A percentile compares a stretch with the other conserved stretches of the same genome.
phyloP scores from a whole-genome alignment of 257 asterid species.

The Oldenlandia corymbosa region DNA sequence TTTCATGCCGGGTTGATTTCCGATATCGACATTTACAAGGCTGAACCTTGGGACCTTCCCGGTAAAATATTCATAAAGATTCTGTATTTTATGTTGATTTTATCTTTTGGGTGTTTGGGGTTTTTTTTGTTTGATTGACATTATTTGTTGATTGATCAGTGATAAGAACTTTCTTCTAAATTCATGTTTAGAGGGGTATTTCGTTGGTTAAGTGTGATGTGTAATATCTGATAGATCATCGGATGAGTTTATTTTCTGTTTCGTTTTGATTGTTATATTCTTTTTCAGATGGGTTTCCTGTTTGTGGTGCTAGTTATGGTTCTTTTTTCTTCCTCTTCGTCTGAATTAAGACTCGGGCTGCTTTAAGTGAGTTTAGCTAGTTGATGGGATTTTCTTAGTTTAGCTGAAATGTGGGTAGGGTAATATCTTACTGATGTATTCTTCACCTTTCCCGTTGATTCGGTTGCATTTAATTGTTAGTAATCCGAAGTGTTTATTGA shows the following conservation, averaged over 20 bases:
- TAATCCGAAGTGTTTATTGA: not conserved
- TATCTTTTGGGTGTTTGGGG: not conserved
- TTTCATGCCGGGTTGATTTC: slow-evolving; percentile 70
- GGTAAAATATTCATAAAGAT: slow-evolving; percentile 25
- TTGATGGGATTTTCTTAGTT: too few relatives aligned
- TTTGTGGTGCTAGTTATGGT: not conserved
- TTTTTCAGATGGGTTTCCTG: not conserved
- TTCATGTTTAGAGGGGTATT: not conserved
- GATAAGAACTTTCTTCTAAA: not conserved
- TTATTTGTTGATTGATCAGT: not conserved
- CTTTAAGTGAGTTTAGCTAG: too few relatives aligned
- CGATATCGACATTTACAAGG: slow-evolving; percentile 81
- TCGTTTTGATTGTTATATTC: not conserved
- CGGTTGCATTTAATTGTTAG: not conserved
- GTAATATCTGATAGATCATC: not conserved
- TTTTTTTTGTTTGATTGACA: not conserved
- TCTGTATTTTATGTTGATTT: not conserved
- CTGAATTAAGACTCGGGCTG: too few relatives aligned
- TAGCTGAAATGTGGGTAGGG: not conserved
- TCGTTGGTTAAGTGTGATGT: not conserved
- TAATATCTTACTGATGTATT: not conserved
- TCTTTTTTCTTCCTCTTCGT: not conserved
- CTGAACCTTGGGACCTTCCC: slow-evolving; percentile 98
- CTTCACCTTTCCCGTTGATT: not conserved
- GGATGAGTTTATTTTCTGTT: not conserved